Evolutionary conservation across 2,329 filamentous ascomycete species (phyloP).

Genomic region (Cadophora luteo-olivacea): DNA sequence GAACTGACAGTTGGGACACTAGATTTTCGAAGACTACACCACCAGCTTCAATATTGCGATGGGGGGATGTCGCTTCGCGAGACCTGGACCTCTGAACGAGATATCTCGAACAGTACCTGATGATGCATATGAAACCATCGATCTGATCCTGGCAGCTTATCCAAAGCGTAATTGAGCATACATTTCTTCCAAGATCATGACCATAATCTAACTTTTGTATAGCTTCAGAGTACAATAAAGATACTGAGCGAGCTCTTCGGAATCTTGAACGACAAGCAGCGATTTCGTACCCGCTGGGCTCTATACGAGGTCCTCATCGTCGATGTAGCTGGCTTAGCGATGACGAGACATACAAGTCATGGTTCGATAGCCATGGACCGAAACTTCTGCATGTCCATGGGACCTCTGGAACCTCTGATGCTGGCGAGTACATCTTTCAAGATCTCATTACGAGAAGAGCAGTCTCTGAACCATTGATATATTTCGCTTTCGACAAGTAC

Average conservation of each 20-base stretch:
- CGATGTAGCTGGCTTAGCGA: conserved; percentile 8
- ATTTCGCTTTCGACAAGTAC: conserved; percentile 11
- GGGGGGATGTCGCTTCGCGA: neutral
- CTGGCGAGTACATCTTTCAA: conserved; percentile 8
- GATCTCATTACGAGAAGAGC: neutral
- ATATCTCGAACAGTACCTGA: neutral
- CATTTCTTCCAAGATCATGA: neutral
- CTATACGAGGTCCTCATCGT: neutral
- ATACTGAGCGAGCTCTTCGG: neutral
- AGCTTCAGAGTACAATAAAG: conserved; percentile 7
- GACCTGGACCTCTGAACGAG: neutral
- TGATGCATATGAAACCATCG: neutral
- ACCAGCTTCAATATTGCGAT: neutral
- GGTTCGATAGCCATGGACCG: neutral
- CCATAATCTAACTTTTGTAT: neutral
- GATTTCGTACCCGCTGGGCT: neutral
- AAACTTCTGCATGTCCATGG: conserved; percentile 12
- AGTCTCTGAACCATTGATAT: neutral
- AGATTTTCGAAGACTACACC: neutral
- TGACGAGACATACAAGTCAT: neutral
- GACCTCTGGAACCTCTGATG: neutral
- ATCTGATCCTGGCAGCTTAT: neutral
- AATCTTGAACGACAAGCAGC: conserved; percentile 12
- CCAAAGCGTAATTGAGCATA: neutral
- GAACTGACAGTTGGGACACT: neutral